Base-by-base conservation (phyloP, 2,329 filamentous ascomycete genomes). In the Colletotrichum incanum region DNA sequence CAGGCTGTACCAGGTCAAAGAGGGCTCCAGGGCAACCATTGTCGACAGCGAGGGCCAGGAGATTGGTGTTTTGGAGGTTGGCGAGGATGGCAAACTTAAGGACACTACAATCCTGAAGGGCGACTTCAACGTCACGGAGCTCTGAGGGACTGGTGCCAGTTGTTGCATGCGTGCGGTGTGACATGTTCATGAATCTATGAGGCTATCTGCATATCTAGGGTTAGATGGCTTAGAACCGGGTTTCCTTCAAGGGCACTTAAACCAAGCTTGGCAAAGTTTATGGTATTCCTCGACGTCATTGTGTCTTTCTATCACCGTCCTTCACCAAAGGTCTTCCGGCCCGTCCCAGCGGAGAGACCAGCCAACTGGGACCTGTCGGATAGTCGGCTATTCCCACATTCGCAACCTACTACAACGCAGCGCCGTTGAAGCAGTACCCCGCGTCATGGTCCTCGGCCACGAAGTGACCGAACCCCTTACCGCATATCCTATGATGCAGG, bases 31-130 rank as follows among this genome's bases (percentile, higher is more conserved):
- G 72, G 78, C 84, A 0, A 78, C 79, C 1, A 67, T 89, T 4
- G 81, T 88, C 1, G 82, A 86, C 73, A 81, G 76, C 1, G 79
- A 85, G 3, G 86, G 87, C 1, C 81, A 81, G 23, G 74, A 74
- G 6, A 56, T 85, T n/a, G 86, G 83, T 1, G 76, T 78, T 23
- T 76, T 88, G 65, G 80, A 79, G 60, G 78, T 86, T 12, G 83
- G 78, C 8, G 73, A 77, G 1, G 78, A 84, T 71, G 84, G 84
- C 0, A 79, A 84, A 74, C 71, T 88, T 28, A 79, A 79, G 49
- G 83, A 83, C 6, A 80, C 78, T 23, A 79, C 81, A 2, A 71
- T 81, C 14, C 78, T 88, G 34, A 83, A 81, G 72, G 86, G 86
- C 20, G 73, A 75, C 31, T 66, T 75, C 5, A 39, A 41, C 37